Percentiles rank a stretch among this genome's conserved stretches.
Conservation (phyloP, 2,329 filamentous ascomycete species). For the Verticillium isaacii region DNA sequence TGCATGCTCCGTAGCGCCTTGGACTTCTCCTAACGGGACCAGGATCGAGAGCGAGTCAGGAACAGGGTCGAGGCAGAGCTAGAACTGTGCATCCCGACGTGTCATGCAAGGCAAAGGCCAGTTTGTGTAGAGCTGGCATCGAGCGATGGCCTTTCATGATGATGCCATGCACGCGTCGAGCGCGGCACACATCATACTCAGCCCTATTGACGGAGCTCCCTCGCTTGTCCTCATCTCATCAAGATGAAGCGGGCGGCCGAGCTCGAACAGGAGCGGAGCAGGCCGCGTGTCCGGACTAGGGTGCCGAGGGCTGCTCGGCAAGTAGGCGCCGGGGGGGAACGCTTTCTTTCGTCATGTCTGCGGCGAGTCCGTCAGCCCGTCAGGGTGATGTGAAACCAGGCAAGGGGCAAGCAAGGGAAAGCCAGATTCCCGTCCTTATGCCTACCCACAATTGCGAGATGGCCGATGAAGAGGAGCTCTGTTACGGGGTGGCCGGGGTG, state of each 20-base stretch:
- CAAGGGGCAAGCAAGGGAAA: background rate
- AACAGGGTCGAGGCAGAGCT: background rate
- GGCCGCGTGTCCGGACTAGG: slow-evolving; percentile 1
- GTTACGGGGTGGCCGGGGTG: background rate
- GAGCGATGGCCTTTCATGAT: background rate
- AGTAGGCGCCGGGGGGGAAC: background rate
- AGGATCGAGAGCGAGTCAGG: background rate
- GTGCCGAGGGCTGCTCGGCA: background rate
- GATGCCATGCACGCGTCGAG: background rate
- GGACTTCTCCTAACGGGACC: background rate
- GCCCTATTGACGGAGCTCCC: background rate
- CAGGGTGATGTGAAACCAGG: background rate
- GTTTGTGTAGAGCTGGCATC: background rate
- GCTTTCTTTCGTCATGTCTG: background rate
- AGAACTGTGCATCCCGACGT: background rate
- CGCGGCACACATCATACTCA: slow-evolving; percentile 2
- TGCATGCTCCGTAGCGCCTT: background rate
- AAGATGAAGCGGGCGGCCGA: background rate
- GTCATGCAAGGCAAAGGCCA: no score
- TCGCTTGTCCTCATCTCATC: background rate
- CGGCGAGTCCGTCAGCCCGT: background rate
- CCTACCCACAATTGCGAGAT: background rate
- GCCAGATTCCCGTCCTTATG: background rate
- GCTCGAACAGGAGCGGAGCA: background rate
- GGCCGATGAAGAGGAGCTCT: background rate